A percentile compares a stretch with the other conserved stretches of the same genome.
phyloP scores from a whole-genome alignment of 2,329 filamentous ascomycete species.

The Colletotrichum euphorbiae region DNA sequence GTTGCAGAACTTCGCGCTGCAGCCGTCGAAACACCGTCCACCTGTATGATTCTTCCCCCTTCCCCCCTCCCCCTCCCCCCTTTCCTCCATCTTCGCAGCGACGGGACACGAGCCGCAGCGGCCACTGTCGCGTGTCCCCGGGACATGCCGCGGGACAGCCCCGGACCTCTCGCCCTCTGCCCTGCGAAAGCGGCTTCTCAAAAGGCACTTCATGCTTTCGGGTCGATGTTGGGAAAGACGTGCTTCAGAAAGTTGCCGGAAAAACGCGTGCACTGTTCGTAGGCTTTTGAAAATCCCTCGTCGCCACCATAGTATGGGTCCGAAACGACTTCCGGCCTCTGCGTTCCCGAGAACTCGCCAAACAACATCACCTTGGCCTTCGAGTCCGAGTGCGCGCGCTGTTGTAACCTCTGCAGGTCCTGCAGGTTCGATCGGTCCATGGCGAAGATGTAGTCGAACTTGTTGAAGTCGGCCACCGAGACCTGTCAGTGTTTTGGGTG shows the following conservation, averaged over 20 bases:
- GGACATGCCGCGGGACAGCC: neutral
- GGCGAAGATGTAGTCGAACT: slow-evolving; percentile 93
- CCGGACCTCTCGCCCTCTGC: neutral
- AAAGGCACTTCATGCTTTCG: slow-evolving; percentile 23
- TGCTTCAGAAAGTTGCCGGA: slow-evolving; percentile 79
- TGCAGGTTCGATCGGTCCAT: slow-evolving; percentile 90
- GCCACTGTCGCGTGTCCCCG: neutral
- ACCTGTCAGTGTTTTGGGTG: slow-evolving; percentile 52
- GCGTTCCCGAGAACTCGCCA: slow-evolving; percentile 79
- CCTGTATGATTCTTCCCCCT: neutral
- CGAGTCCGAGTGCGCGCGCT: slow-evolving; percentile 66
- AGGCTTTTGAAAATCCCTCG: slow-evolving; percentile 87
- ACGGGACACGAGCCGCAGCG: slow-evolving; percentile 1
- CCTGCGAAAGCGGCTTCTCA: neutral
- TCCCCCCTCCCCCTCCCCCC: too few species aligned
- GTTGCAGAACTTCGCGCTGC: slow-evolving; percentile 15
- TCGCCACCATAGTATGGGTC: slow-evolving; percentile 95
- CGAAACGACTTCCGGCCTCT: slow-evolving; percentile 75
- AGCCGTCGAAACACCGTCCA: slow-evolving; percentile 3
- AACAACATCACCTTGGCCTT: slow-evolving; percentile 82
- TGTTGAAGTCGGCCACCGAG: slow-evolving; percentile 76
- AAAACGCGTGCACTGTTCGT: slow-evolving; percentile 83
- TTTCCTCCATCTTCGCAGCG: neutral
- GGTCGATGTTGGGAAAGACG: slow-evolving; percentile 57
- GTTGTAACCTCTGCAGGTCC: slow-evolving; percentile 72